Base-by-base conservation (phyloP, 1,284 basidiomycete species). In the Ceratobasidium sp. region DNA sequence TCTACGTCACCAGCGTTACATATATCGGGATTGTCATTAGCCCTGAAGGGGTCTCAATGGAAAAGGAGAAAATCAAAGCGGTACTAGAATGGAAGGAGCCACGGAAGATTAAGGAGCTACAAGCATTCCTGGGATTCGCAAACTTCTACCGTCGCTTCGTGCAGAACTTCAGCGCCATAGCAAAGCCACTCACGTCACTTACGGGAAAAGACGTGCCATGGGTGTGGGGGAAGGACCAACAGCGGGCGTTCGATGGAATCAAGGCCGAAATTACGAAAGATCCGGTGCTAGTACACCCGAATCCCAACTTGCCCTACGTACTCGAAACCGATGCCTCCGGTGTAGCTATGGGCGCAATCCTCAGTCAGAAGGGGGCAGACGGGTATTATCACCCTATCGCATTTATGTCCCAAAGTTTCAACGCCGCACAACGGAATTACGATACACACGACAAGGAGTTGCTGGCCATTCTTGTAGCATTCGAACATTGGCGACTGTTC, bases 371-470 rank as follows among this genome's bases (percentile, higher is more conserved):
- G 23, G 3, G 18, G 23, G 26, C 16, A 8, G 61, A 73, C 21
- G 62, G 50, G 23, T 9, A 44, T 11, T 18, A 43, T 11, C 72
- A 59, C 8, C 70, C 58, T 18, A 47, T 72, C 13, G 46, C 43
- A 0, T 62, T 50, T 49, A 32, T 70, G 41, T 59, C 54, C 0
- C 2, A 58, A 46, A 55, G 30, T 1, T 58, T 70, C 38, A 14
- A 30, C 14, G 58, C 76, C 0, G 77, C 81, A 1, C 78, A 83
- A 59, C 59, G 73, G 1, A 82, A 82, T 73, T 82, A 81, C 73
- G 72, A 72, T 9, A 78, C 78, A 26, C 77, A 79, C 66, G 79
- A 82, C 74, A 80, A 82, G 73, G 81, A 83, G 73, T 49, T 82
- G 18, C 75, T 80, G 1, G 77, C 67, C 1, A 58, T 70, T 18